Evolutionary conservation across 257 asterid genomes (phyloP).

Genomic region (Penstemon davidsonii): DNA sequence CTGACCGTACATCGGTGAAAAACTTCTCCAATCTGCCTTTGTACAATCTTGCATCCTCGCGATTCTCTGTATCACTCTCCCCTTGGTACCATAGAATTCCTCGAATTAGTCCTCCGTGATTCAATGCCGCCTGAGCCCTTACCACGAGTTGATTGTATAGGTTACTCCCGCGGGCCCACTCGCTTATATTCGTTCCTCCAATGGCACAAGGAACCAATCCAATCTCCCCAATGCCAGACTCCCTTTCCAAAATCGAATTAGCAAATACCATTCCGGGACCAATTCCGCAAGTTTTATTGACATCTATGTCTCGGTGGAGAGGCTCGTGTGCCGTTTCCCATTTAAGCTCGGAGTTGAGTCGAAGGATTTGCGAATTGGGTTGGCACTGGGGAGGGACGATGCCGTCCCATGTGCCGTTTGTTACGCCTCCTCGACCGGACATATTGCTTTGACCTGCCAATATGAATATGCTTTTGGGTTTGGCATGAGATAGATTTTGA

Average conservation of each 20-base stretch:
- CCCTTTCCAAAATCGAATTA: slow-evolving; percentile 31
- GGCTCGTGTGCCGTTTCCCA: slow-evolving; percentile 84
- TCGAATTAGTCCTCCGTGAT: slow-evolving; percentile 43
- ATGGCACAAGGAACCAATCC: slow-evolving; percentile 81
- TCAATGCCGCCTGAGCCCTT: slow-evolving; percentile 48
- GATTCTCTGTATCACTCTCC: slow-evolving; percentile 46
- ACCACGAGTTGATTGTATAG: slow-evolving; percentile 45
- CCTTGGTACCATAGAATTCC: slow-evolving; percentile 80
- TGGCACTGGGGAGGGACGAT: slow-evolving; percentile 51
- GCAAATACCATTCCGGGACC: slow-evolving; percentile 92
- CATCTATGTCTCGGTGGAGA: slow-evolving; percentile 72
- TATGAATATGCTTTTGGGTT: slow-evolving; percentile 48
- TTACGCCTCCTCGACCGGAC: slow-evolving; percentile 83
- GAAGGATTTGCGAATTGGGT: slow-evolving; percentile 40
- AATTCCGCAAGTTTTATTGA: slow-evolving; percentile 55
- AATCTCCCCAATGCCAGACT: slow-evolving; percentile 48
- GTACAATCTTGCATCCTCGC: slow-evolving; percentile 42
- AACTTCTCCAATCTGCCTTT: slow-evolving; percentile 42
- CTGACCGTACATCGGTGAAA: slow-evolving; percentile 41
- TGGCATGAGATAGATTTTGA: slow-evolving; percentile 19
- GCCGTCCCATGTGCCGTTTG: slow-evolving; percentile 54
- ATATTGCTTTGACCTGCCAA: slow-evolving; percentile 93
- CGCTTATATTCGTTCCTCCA: slow-evolving; percentile 59
- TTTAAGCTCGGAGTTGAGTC: slow-evolving; percentile 34
- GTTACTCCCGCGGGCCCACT: slow-evolving; percentile 57